Percentiles rank a stretch among this genome's conserved stretches.
phyloP scores from a whole-genome alignment of 768 basidiomycete species.

The Kwoniella newhampshirensis region DNA sequence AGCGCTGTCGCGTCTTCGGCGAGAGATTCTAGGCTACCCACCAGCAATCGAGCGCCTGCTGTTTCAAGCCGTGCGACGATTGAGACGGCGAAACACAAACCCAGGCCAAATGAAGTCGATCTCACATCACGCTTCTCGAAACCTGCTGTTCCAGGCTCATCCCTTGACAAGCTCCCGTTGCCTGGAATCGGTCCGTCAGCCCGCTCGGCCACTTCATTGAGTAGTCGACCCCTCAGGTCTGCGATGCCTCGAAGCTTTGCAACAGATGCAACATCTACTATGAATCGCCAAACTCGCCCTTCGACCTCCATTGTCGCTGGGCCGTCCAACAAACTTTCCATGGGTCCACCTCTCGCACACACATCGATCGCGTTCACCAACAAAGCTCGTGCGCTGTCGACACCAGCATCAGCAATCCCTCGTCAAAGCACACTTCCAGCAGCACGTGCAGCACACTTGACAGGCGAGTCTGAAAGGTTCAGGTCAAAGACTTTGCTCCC shows the following conservation, averaged over 20 bases:
- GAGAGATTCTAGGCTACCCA: too few species aligned
- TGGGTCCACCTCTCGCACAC: not conserved
- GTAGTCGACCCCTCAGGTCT: not conserved
- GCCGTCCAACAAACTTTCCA: not conserved
- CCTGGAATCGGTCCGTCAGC: slow-evolving; percentile 6
- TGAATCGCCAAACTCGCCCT: slow-evolving; percentile 3
- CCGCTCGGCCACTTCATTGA: slow-evolving; percentile 4
- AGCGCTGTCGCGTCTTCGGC: too few species aligned
- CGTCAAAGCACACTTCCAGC: not conserved
- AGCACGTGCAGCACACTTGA: not conserved
- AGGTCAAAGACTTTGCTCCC: too few species aligned
- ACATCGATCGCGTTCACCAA: not conserved
- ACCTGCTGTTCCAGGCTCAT: too few species aligned
- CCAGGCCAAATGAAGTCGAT: too few species aligned
- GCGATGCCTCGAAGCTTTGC: slow-evolving; percentile 9
- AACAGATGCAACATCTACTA: slow-evolving; percentile 5
- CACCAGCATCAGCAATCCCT: slow-evolving; percentile 7
- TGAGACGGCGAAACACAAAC: not conserved
- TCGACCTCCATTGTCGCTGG: not conserved
- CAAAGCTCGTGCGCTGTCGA: slow-evolving; percentile 21
- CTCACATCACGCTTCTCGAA: too few species aligned
- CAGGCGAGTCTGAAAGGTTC: not conserved
- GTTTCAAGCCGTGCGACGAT: not conserved
- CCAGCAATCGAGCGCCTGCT: too few species aligned
- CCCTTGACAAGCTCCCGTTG: slow-evolving; percentile 7